Conservation (phyloP, 2,329 filamentous ascomycete species). For the Epichloe festucae region DNA sequence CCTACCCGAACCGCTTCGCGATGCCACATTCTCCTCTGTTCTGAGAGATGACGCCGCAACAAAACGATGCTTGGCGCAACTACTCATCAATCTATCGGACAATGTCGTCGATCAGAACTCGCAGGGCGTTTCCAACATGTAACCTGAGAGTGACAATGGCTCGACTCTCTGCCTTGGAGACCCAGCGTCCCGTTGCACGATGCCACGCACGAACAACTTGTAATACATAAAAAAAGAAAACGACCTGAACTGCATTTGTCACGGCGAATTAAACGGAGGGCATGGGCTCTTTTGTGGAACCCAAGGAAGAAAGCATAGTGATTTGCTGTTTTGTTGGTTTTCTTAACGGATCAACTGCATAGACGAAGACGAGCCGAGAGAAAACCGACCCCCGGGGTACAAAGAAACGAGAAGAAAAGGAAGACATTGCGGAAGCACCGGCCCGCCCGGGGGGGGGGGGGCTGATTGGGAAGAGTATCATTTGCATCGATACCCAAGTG, state of each 20-base stretch:
- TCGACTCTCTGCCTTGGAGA: neutral
- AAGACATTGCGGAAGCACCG: neutral
- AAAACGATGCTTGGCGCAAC: conserved; percentile 92
- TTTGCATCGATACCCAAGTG: conserved; percentile 3
- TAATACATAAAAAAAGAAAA: neutral
- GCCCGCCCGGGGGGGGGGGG: too few species aligned
- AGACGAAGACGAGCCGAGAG: neutral
- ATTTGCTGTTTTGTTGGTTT: neutral
- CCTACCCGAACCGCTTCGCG: conserved; percentile 93
- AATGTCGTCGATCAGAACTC: conserved; percentile 48
- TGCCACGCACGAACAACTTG: conserved; percentile 1
- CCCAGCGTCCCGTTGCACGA: neutral
- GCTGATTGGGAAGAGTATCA: neutral
- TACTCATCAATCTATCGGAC: conserved; percentile 91
- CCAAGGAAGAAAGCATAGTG: neutral
- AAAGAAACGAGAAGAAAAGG: neutral
- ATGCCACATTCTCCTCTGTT: conserved; percentile 93
- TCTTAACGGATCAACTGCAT: neutral
- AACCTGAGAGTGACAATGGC: conserved; percentile 8
- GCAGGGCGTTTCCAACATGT: conserved; percentile 23
- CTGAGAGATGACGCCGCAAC: conserved; percentile 94
- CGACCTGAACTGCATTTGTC: neutral
- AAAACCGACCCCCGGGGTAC: neutral
- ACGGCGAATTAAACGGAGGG: neutral
- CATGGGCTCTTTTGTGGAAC: neutral